phyloP scores from a whole-genome alignment of 1,284 basidiomycete genomes.

The Athelia psychrophila region DNA sequence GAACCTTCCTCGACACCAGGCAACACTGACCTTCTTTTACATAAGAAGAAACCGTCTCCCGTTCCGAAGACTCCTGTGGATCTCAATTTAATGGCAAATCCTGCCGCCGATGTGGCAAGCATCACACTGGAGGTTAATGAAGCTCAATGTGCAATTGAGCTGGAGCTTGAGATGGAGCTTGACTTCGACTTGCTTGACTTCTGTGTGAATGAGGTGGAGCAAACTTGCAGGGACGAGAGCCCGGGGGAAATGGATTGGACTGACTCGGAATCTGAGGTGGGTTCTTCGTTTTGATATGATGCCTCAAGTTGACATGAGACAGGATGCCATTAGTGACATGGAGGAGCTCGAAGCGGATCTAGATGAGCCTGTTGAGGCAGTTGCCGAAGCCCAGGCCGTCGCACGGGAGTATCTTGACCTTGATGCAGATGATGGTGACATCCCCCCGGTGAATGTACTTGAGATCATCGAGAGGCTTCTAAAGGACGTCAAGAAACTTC shows the following conservation, averaged over 20 bases:
- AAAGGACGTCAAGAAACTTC: slow-evolving; percentile 2
- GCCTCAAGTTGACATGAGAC: not conserved
- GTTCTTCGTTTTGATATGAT: not conserved
- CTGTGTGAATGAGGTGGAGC: not conserved
- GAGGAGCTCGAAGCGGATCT: not conserved
- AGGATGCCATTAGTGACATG: not conserved
- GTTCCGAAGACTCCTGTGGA: not conserved
- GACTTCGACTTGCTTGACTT: not conserved
- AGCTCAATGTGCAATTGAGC: not conserved
- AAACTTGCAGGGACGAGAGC: not conserved
- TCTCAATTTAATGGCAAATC: not conserved
- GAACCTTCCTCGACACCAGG: not conserved
- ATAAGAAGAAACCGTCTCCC: not conserved
- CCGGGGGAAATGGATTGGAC: not conserved
- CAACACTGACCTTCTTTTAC: not conserved
- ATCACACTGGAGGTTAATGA: not conserved
- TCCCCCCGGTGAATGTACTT: too few relatives aligned
- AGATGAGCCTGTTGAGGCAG: not conserved
- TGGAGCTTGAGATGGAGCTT: too few relatives aligned
- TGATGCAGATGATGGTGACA: not conserved
- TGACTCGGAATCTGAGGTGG: not conserved
- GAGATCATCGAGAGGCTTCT: slow-evolving; percentile 3
- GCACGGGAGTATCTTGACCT: not conserved
- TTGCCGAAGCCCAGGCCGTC: not conserved
- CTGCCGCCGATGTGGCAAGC: not conserved